These are phyloP conservation scores for Abrus pulchellus DNA, from an alignment of 306 rosid genomes.

Conservation along the genomic window DNA sequence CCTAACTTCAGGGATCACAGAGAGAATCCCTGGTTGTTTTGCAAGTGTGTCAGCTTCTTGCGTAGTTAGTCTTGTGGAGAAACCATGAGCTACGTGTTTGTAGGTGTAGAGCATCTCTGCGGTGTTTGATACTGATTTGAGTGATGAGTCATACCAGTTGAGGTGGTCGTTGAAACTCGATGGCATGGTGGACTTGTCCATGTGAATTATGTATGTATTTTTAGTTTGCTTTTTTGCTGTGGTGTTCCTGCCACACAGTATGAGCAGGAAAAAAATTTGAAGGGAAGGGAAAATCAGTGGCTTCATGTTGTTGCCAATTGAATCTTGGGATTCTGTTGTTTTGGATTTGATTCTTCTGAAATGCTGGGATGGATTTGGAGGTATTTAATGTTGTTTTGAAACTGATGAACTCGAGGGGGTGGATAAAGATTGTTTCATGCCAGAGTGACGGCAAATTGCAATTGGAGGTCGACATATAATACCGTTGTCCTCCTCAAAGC, in stretches of 20 bases:
- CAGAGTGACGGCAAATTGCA: no score
- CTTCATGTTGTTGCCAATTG: conserved; percentile 51
- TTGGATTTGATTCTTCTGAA: neutral
- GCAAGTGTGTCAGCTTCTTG: conserved; percentile 70
- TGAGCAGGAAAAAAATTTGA: conserved; percentile 49
- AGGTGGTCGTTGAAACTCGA: conserved; percentile 63
- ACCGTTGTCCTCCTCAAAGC: neutral
- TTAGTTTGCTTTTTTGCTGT: conserved; percentile 57
- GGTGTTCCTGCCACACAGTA: conserved; percentile 16
- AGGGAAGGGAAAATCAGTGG: conserved; percentile 43
- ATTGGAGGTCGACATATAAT: no score
- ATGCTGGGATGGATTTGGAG: no score
- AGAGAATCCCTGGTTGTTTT: conserved; percentile 72
- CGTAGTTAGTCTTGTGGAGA: conserved; percentile 73
- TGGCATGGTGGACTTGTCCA: conserved; percentile 88
- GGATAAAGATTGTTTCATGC: no score
- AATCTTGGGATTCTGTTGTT: neutral
- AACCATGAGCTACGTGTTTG: conserved; percentile 74
- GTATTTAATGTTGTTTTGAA: no score
- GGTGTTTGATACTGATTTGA: conserved; percentile 72
- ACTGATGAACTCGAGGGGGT: no score
- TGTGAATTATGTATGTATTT: conserved; percentile 78
- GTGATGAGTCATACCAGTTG: conserved; percentile 78
- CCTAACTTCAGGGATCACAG: conserved; percentile 64
- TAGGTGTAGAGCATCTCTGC: conserved; percentile 87